Percentiles rank a stretch among this genome's conserved stretches.
Evolutionary conservation across 257 asterid species (phyloP).

Genomic region (Jaltomata sinuosa): DNA sequence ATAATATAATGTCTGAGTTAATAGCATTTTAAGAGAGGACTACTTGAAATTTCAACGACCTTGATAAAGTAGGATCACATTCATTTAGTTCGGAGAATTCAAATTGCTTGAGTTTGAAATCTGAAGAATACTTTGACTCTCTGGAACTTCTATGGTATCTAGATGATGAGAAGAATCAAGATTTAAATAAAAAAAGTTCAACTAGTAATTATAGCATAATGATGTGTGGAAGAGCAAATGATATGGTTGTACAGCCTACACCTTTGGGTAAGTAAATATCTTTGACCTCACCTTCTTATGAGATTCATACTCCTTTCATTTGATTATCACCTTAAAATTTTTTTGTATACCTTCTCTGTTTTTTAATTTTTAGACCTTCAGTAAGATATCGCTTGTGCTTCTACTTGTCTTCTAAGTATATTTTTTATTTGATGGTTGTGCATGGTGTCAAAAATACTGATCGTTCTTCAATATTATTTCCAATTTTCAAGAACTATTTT

Average conservation of each 20-base stretch:
- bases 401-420: background rate
- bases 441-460: background rate
- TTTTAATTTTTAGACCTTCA: background rate
- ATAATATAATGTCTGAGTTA: background rate
- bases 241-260: slow-evolving; percentile 30
- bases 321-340: background rate
- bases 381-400: background rate
- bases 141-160: slow-evolving; percentile 33
- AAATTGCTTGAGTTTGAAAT: slow-evolving; percentile 37
- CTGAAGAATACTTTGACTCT: slow-evolving; percentile 51
- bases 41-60: slow-evolving; percentile 45
- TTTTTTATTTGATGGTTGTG: background rate
- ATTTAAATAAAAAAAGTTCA: slow-evolving; percentile 6
- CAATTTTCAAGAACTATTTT: too few relatives aligned
- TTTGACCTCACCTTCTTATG: background rate
- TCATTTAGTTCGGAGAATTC: slow-evolving; percentile 57
- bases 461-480: background rate
- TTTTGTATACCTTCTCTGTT: background rate
- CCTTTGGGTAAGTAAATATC: slow-evolving; percentile 29
- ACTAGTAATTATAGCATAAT: slow-evolving; percentile 18
- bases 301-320: background rate
- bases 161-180: slow-evolving; percentile 10
- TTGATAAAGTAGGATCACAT: slow-evolving; percentile 29
- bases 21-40: background rate
- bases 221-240: slow-evolving; percentile 12